Conservation (phyloP, 345 rosid genomes). For the Eucalyptus curtisii region DNA sequence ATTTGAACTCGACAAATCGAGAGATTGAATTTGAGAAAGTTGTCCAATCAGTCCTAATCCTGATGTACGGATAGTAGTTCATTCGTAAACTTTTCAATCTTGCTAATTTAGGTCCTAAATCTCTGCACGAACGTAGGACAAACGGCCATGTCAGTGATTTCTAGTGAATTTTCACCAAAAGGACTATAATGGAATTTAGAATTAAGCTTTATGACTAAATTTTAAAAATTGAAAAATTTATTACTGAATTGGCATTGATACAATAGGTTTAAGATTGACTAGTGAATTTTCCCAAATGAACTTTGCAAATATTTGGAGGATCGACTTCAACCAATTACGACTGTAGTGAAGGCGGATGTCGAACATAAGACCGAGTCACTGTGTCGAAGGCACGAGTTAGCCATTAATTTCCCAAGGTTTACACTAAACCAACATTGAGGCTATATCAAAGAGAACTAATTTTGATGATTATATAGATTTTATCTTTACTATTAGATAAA, state of each 20-base stretch:
- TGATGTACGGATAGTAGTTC: background rate
- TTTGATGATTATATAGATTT: background rate
- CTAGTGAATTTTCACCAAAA: background rate
- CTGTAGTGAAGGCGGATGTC: fast-evolving
- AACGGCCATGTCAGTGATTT: fast-evolving
- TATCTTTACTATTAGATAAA: background rate
- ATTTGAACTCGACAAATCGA: background rate
- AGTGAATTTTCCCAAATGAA: background rate
- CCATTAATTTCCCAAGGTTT: no score
- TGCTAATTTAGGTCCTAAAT: background rate
- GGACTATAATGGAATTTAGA: background rate
- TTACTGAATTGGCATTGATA: fast-evolving
- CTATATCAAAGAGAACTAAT: background rate
- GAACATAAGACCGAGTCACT: background rate
- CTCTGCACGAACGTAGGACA: background rate
- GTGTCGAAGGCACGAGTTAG: no score
- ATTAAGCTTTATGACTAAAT: background rate
- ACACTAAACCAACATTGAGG: background rate
- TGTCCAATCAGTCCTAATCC: background rate
- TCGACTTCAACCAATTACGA: background rate
- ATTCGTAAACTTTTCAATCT: no score
- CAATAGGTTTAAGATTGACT: background rate
- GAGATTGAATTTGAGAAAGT: no score
- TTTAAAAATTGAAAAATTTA: background rate
- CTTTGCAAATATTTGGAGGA: background rate